These are phyloP conservation scores for Malus hybrid DNA, from an alignment of 331 rosid species.

Conservation along the genomic window DNA sequence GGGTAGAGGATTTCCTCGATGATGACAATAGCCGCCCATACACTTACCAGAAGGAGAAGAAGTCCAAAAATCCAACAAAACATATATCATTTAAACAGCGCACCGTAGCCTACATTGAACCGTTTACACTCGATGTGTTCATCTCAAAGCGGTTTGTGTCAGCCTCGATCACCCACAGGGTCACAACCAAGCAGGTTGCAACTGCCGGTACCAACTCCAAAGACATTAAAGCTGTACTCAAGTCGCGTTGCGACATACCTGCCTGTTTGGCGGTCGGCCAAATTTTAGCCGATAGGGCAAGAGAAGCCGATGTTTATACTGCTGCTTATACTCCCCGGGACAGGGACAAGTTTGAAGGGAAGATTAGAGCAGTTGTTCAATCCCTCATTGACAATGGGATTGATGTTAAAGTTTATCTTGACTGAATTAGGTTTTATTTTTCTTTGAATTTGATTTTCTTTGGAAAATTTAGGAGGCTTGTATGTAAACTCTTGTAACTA, in stretches of 20 bases:
- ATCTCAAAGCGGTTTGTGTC: conserved; percentile 94
- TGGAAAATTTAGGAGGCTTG: not conserved
- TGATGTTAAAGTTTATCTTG: conserved; percentile 82
- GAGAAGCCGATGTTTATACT: conserved; percentile 91
- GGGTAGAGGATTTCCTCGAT: conserved; percentile 87
- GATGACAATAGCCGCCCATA: conserved; percentile 85
- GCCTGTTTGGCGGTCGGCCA: conserved; percentile 84
- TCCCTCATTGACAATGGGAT: conserved; percentile 90
- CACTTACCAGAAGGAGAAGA: conserved; percentile 82
- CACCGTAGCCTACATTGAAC: conserved; percentile 85
- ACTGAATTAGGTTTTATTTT: conserved; percentile 21
- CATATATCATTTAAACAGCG: conserved; percentile 84
- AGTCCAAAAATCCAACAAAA: conserved; percentile 73
- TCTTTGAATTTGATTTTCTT: not conserved
- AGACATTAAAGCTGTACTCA: conserved; percentile 86
- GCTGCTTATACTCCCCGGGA: conserved; percentile 84
- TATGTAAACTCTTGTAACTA: not conserved
- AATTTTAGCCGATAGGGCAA: conserved; percentile 79
- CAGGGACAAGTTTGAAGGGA: conserved; percentile 89
- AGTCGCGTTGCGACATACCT: conserved; percentile 82
- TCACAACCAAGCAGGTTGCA: conserved; percentile 88
- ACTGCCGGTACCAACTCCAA: conserved; percentile 98
- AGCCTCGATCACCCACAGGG: conserved; percentile 87
- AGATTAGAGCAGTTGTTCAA: conserved; percentile 96
- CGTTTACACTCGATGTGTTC: conserved; percentile 85